Base-by-base conservation (phyloP, 2,329 filamentous ascomycete genomes). In the Clarireedia monteithiana region DNA sequence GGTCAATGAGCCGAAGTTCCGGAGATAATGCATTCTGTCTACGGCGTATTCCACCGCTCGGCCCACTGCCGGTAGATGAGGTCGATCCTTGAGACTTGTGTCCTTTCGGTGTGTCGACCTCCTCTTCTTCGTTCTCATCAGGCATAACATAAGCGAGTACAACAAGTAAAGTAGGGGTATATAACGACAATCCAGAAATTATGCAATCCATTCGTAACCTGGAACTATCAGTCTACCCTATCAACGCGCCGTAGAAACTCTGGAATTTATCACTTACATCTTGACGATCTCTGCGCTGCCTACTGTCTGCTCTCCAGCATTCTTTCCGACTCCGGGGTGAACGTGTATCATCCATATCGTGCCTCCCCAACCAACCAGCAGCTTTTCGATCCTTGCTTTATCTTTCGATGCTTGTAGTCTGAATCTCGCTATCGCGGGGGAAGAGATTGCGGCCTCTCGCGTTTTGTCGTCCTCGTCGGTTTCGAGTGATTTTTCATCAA, bases 261-360 rank as follows among this genome's bases (percentile, higher is more conserved):
- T 7, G 17, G 20, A n/a, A 6, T n/a, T 4, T 49, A 17, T 7
- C 27, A 80, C 88, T 80, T 70, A 95, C 89, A 92, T 91, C 72
- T 95, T 95, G 60, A 90, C 84, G 69, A 97, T 92, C 69, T 96
- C 90, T 50, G 90, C 91, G 63, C 84, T 86, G 30, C 90, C 92
- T 63, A 87, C 80, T 48, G 82, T 85, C 66, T 79, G 84, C 67
- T 90, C 86, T 50, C 85, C 84, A 36, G 78, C 81, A 65, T 85
- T 75, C 66, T 83, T 88, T 34, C 83, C 86, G 48, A 80, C 73
- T 4, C 83, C 83, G 45, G 81, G 84, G 67, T 91, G 87, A 17
- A 99, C 86, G 69, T 96, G 87, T 54, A 99, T 86, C 51, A 99
- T 86, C 94, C 94, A 99, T 54, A 96, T 89, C 1, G 89, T 95